Conservation (phyloP, 2,329 filamentous ascomycete genomes). For the Teratosphaeria destructans region DNA sequence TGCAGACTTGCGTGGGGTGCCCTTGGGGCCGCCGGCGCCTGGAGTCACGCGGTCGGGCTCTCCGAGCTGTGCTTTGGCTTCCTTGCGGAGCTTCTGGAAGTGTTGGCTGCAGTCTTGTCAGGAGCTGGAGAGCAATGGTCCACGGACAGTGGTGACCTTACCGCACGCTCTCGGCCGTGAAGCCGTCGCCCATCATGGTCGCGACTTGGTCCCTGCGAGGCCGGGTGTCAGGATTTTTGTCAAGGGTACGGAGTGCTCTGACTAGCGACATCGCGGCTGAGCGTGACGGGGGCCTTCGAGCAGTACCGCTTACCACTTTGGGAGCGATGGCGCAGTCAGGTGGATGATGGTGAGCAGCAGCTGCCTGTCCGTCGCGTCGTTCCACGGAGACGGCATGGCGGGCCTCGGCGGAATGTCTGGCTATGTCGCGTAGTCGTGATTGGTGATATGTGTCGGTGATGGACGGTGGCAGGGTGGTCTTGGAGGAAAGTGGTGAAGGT, state of each 20-base stretch:
- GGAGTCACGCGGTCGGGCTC: slow-evolving; percentile 7
- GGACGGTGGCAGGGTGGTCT: not conserved
- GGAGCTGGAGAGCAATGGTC: not conserved
- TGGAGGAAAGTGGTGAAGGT: not conserved
- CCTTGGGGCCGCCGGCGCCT: slow-evolving; percentile 4
- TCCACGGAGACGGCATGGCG: slow-evolving; percentile 6
- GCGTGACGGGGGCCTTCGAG: not conserved
- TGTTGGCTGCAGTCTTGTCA: slow-evolving; percentile 10
- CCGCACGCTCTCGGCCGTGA: slow-evolving; percentile 10
- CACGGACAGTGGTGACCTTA: slow-evolving; percentile 2
- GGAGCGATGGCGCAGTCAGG: slow-evolving; percentile 1
- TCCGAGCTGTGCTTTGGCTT: slow-evolving; percentile 10
- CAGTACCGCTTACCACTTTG: not conserved
- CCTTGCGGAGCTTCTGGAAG: slow-evolving; percentile 17
- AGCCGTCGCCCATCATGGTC: slow-evolving; percentile 10
- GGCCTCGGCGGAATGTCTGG: not conserved
- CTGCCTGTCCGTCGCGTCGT: slow-evolving; percentile 9
- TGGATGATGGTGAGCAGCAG: slow-evolving; percentile 13
- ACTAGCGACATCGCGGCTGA: not conserved
- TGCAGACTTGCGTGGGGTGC: slow-evolving; percentile 13
- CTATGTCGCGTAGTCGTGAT: not conserved
- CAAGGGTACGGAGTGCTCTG: not conserved
- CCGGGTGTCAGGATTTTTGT: not conserved
- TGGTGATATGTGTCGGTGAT: not conserved
- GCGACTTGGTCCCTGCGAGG: slow-evolving; percentile 10